These are phyloP conservation scores for Sporobolomyces pararoseus DNA, from an alignment of 768 basidiomycete genomes.

Conservation along the genomic window DNA sequence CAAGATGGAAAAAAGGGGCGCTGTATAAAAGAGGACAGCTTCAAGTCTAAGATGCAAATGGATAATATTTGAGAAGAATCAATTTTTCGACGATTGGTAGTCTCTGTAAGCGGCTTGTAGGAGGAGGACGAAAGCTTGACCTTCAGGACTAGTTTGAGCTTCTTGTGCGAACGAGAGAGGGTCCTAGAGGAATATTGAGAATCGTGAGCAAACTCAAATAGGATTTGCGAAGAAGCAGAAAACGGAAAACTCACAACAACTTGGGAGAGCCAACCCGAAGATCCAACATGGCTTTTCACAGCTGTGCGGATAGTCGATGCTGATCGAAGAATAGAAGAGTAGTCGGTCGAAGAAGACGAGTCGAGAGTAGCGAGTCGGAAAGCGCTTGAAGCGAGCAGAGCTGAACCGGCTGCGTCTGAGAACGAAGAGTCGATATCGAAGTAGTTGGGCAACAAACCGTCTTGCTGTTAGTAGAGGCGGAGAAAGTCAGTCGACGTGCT, in stretches of 20 bases:
- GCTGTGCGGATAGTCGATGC: slow-evolving; percentile 48
- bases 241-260: slow-evolving; percentile 34
- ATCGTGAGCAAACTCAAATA: not conserved
- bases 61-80: not conserved
- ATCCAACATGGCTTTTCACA: slow-evolving; percentile 41
- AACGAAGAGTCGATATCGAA: slow-evolving; percentile 61
- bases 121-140: slow-evolving; percentile 71
- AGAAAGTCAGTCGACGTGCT: not conserved
- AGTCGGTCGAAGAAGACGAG: slow-evolving; percentile 48
- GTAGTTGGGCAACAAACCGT: slow-evolving; percentile 64
- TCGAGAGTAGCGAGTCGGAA: slow-evolving; percentile 62
- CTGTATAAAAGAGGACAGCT: not conserved
- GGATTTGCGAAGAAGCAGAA: not conserved
- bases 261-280: slow-evolving; percentile 20
- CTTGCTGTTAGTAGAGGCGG: slow-evolving; percentile 1
- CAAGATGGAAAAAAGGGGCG: not conserved
- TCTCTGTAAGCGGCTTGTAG: slow-evolving; percentile 72
- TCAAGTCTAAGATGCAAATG: not conserved
- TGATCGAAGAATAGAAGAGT: not conserved
- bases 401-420: slow-evolving; percentile 67
- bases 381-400: slow-evolving; percentile 70
- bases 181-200: slow-evolving; percentile 62
- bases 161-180: slow-evolving; percentile 58
- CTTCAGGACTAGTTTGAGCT: slow-evolving; percentile 66
- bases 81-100: slow-evolving; percentile 52